Evolutionary conservation across 805 yeast species (phyloP).

Genomic region (Zygosaccharomyces siamensis): DNA sequence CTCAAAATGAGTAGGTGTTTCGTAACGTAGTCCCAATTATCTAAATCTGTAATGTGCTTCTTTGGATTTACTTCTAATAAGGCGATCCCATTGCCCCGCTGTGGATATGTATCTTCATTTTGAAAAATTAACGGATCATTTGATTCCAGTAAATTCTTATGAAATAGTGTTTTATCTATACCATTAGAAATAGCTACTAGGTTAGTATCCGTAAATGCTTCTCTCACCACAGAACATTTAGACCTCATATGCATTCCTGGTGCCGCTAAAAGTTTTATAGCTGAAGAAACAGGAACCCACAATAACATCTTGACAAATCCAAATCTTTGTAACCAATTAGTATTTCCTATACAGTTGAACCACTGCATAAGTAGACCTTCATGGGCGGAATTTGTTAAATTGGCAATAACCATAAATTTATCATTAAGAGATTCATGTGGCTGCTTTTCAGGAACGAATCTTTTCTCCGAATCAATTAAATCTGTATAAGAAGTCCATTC

Average conservation of each 20-base stretch:
- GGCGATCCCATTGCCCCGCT: conserved; percentile 41
- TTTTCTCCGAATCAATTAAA: conserved; percentile 43
- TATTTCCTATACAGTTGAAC: conserved; percentile 59
- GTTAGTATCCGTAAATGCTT: conserved; percentile 54
- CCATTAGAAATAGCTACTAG: conserved; percentile 47
- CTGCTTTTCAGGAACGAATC: conserved; percentile 38
- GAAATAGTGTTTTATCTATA: conserved; percentile 19
- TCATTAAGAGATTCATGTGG: conserved; percentile 44
- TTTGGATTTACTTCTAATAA: conserved; percentile 55
- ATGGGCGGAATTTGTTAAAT: conserved; percentile 48
- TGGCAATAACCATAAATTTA: conserved; percentile 54
- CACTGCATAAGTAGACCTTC: conserved; percentile 74
- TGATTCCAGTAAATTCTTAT: conserved; percentile 15
- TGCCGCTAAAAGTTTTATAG: conserved; percentile 56
- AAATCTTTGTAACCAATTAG: conserved; percentile 69
- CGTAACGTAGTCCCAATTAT: conserved; percentile 62
- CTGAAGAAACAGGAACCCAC: conserved; percentile 59
- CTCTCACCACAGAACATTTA: conserved; percentile 60
- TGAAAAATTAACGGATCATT: conserved; percentile 34
- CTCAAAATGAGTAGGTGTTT: conserved; percentile 52
- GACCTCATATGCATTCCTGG: conserved; percentile 50
- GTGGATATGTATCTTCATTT: conserved; percentile 28
- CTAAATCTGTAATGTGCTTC: conserved; percentile 42
- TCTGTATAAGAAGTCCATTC: conserved; percentile 58
- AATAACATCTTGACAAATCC: conserved; percentile 73